Conservation (phyloP, 164 flowering plant species). For the Annona cherimola region DNA sequence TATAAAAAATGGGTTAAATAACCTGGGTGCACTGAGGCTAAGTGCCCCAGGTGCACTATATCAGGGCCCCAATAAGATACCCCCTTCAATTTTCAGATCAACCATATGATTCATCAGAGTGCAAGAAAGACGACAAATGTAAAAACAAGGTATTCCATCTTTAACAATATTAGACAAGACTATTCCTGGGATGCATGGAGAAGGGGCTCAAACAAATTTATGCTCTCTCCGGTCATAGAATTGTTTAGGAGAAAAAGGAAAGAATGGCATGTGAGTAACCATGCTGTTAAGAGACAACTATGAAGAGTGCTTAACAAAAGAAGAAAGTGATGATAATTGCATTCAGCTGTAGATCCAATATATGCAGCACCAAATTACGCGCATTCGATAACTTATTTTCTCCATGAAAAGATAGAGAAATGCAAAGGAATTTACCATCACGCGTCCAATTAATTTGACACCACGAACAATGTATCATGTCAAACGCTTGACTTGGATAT, state of each 20-base stretch:
- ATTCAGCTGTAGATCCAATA: not conserved
- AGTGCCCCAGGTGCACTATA: too few species aligned
- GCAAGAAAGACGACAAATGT: too few species aligned
- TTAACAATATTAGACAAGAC: not conserved
- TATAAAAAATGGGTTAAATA: too few species aligned
- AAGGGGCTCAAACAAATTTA: too few species aligned
- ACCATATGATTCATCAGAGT: too few species aligned
- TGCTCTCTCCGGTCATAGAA: not conserved
- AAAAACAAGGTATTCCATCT: not conserved
- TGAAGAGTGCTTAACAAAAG: not conserved
- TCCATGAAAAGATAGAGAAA: not conserved
- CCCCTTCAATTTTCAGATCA: too few species aligned
- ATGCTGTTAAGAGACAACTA: not conserved
- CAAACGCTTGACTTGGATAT: constrained; percentile 72
- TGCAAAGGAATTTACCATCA: constrained; percentile 41
- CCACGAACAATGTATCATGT: constrained; percentile 61
- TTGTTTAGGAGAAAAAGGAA: too few species aligned
- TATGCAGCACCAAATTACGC: not conserved
- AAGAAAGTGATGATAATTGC: not conserved
- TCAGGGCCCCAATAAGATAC: too few species aligned
- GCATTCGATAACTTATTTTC: not conserved
- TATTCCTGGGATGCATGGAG: not conserved
- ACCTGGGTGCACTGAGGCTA: too few species aligned
- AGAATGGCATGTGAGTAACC: not conserved
- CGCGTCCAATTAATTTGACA: constrained; percentile 67